Base-by-base conservation (phyloP, 163 green algal species). In the Scenedesmus sp. region DNA sequence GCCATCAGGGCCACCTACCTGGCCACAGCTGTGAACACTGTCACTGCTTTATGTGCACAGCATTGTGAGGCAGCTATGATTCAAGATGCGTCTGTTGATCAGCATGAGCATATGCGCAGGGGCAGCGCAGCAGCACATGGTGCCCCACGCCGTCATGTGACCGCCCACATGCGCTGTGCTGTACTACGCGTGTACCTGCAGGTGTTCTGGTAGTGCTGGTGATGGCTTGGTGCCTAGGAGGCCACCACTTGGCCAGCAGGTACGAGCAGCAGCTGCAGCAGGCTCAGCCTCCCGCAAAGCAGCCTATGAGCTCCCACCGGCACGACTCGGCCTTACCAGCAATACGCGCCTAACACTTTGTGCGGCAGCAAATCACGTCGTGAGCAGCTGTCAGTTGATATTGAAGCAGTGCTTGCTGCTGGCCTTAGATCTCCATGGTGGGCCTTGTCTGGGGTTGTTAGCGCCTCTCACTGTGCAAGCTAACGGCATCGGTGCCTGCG, bases 161-260 rank as follows among this genome's bases (percentile, higher is more conserved):
- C 65, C 30, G 9, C 7, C 9, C 30, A 76, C 65, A 76, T 76
- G 65, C 6, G 65, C 9, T 76, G 65, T 76, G 26, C 30, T 40
- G 30, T 37, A 1, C 1, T 16, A 13, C 24, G 22, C 12, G 65
- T 49, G 10, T 84, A 35, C 12, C 22, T 87, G 46, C 94, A 96
- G 95, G 93, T 49, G 90, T 96, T 24, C 88, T 96, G 78, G 94
- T 96, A 20, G 79, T 96, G 1, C 93, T 95, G 42, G 94, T 95
- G 40, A 86, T 95, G 22, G 13, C 95, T 15, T 96, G 93, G 90
- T 92, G 86, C 80, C 93, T 95, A 1, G 37, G 94, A 35, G 95
- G 94, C 0, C 93, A 94, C 84, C 91, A 94, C 10, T 24, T 96
- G 18, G 91, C 93, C 37, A 49, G 90, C 15, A 94, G 88, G 94